phyloP scores from a whole-genome alignment of 169 alveolate genomes.

The Fabrea salina region DNA sequence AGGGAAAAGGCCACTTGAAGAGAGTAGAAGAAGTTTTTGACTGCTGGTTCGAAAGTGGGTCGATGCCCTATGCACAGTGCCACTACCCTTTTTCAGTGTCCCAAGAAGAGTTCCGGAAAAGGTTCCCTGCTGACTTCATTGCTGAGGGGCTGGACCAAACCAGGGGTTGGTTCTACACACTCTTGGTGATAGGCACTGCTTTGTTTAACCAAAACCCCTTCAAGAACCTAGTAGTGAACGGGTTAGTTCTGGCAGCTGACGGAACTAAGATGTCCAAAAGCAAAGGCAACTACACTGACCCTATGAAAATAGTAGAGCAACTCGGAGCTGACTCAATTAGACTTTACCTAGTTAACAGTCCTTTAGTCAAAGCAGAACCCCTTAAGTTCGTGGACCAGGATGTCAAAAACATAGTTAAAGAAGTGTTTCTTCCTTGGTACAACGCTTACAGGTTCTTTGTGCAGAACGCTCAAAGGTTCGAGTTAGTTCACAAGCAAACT shows the following conservation, averaged over 20 bases:
- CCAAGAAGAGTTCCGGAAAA: slow-evolving; percentile 83
- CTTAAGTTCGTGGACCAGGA: slow-evolving; percentile 92
- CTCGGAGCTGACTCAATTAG: slow-evolving; percentile 96
- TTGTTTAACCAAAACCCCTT: slow-evolving; percentile 91
- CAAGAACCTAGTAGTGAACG: slow-evolving; percentile 94
- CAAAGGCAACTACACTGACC: slow-evolving; percentile 96
- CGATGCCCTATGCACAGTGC: slow-evolving; percentile 98
- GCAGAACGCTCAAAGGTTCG: slow-evolving; percentile 94
- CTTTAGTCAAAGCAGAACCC: slow-evolving; percentile 96
- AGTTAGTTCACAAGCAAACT: slow-evolving; percentile 57
- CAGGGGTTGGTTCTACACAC: slow-evolving; percentile 96
- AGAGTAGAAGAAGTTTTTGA: slow-evolving; percentile 94
- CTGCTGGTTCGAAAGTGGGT: slow-evolving; percentile 99
- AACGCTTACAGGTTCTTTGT: slow-evolving; percentile 94
- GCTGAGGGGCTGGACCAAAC: slow-evolving; percentile 99
- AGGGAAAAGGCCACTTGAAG: slow-evolving; percentile 89
- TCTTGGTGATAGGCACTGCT: slow-evolving; percentile 91
- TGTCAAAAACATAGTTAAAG: slow-evolving; percentile 91
- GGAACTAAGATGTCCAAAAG: slow-evolving; percentile 99
- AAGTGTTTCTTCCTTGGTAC: slow-evolving; percentile 97
- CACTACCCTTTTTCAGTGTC: slow-evolving; percentile 96
- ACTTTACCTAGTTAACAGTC: slow-evolving; percentile 93
- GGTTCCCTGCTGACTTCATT: slow-evolving; percentile 99
- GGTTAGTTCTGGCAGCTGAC: slow-evolving; percentile 95
- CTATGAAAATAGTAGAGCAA: slow-evolving; percentile 83